phyloP scores from a whole-genome alignment of 176 grass and related monocot species.

The Coix lacrymajobi region DNA sequence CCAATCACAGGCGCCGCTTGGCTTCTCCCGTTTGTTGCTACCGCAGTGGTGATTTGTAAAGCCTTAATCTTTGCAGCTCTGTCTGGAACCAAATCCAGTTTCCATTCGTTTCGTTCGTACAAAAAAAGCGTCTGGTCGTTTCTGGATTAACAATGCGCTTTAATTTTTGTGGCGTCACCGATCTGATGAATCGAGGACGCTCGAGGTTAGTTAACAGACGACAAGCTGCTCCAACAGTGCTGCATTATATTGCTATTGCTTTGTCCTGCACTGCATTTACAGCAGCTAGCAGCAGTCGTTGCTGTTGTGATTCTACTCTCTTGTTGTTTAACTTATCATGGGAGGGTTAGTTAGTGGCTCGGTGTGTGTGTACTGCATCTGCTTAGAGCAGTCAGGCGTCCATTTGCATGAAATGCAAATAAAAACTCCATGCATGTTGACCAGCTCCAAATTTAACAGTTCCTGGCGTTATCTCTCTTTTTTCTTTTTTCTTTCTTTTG shows the following conservation, averaged over 20 bases:
- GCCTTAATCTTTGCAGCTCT: constrained; percentile 26
- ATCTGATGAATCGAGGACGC: neutral
- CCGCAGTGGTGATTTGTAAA: constrained; percentile 26
- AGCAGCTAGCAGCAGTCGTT: neutral
- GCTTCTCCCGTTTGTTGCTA: constrained; percentile 28
- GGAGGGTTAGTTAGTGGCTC: constrained; percentile 8
- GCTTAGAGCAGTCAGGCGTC: neutral
- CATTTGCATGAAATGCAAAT: neutral
- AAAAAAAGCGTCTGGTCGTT: constrained; percentile 36
- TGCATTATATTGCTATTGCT: constrained; percentile 37
- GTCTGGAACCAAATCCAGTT: constrained; percentile 48
- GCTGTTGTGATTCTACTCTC: constrained; percentile 1
- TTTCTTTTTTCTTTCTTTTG: neutral
- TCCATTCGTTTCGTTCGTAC: constrained; percentile 4
- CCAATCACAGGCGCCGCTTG: constrained; percentile 22
- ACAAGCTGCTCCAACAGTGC: neutral
- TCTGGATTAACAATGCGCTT: constrained; percentile 36
- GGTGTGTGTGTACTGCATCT: constrained; percentile 2
- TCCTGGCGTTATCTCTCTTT: constrained; percentile 1
- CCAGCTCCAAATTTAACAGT: constrained; percentile 35
- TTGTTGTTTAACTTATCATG: constrained; percentile 35
- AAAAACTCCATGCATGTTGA: constrained; percentile 14
- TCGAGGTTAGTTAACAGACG: constrained; percentile 31
- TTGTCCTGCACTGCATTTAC: neutral
- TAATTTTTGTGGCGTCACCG: constrained; percentile 27